phyloP scores from a whole-genome alignment of 1,139 yeast genomes.

The Yamadazyma kanchanaburiensis region DNA sequence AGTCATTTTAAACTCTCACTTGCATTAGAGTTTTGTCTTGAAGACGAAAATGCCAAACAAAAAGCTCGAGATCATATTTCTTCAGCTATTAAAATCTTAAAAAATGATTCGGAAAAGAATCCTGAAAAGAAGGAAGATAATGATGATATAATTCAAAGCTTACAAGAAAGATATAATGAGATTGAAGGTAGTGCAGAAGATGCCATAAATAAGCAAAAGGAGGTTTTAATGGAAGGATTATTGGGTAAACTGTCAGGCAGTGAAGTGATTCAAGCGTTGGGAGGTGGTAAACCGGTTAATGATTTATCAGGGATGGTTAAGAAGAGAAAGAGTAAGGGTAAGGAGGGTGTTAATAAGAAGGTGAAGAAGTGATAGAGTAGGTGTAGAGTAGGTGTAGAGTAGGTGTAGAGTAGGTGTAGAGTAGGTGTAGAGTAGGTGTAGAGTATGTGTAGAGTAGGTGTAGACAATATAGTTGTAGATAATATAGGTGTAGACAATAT shows the following conservation, averaged over 20 bases:
- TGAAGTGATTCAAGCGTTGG: not conserved
- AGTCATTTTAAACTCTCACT: slow-evolving; percentile 79
- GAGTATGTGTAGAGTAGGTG: too few species aligned
- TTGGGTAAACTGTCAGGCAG: slow-evolving; percentile 43
- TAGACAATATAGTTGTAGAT: too few species aligned
- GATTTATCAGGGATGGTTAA: slow-evolving; percentile 35
- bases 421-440: too few species aligned
- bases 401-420: too few species aligned
- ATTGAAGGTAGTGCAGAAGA: slow-evolving; percentile 51
- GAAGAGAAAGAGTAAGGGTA: slow-evolving; percentile 25
- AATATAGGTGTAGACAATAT: too few species aligned
- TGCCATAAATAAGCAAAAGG: slow-evolving; percentile 52
- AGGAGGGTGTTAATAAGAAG: slow-evolving; percentile 5
- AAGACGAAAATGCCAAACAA: slow-evolving; percentile 43
- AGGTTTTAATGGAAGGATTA: slow-evolving; percentile 58
- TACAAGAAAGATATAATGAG: slow-evolving; percentile 51
- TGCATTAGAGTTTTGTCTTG: slow-evolving; percentile 69
- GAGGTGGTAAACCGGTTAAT: slow-evolving; percentile 16
- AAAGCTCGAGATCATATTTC: slow-evolving; percentile 59
- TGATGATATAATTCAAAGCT: slow-evolving; percentile 50
- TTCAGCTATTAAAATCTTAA: slow-evolving; percentile 60
- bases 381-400: too few species aligned
- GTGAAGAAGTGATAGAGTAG: too few species aligned
- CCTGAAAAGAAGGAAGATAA: slow-evolving; percentile 38
- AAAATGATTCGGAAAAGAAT: slow-evolving; percentile 32